Evolutionary conservation across 2,329 filamentous ascomycete species (phyloP).

Genomic region (Colletotrichum kahawae): DNA sequence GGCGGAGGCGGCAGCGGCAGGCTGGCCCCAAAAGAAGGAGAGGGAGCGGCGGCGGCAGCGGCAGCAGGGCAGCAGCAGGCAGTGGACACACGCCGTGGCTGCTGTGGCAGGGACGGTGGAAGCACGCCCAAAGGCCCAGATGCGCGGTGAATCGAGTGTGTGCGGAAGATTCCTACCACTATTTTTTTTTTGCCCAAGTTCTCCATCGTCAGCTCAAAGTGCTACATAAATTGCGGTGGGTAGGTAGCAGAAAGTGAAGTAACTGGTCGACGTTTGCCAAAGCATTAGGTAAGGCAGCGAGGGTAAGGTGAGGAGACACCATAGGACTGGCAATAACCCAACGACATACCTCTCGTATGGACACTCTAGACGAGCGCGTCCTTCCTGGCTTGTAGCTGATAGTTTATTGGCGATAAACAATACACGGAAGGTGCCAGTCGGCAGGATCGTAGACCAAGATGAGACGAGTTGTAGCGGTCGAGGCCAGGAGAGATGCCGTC

Average conservation of each 20-base stretch:
- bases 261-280: not conserved
- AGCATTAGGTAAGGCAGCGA: not conserved
- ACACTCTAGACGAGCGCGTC: not conserved
- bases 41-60: not conserved
- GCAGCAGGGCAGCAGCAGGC: not conserved
- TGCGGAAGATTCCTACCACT: not conserved
- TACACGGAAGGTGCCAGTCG: not conserved
- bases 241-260: not conserved
- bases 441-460: not conserved
- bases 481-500: not conserved
- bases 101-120: not conserved
- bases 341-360: not conserved
- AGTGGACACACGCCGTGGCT: not conserved
- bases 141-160: not conserved
- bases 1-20: not conserved
- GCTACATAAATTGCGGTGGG: not conserved
- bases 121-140: constrained; percentile 6
- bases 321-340: not conserved
- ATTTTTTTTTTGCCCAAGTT: no score
- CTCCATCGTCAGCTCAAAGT: not conserved
- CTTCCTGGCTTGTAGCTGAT: not conserved
- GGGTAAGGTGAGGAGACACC: not conserved
- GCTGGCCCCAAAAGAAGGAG: not conserved
- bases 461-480: not conserved
- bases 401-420: not conserved